A percentile compares a stretch with the other conserved stretches of the same genome.
Evolutionary conservation across 805 yeast species (phyloP).

Genomic region (Lipomyces kockii): DNA sequence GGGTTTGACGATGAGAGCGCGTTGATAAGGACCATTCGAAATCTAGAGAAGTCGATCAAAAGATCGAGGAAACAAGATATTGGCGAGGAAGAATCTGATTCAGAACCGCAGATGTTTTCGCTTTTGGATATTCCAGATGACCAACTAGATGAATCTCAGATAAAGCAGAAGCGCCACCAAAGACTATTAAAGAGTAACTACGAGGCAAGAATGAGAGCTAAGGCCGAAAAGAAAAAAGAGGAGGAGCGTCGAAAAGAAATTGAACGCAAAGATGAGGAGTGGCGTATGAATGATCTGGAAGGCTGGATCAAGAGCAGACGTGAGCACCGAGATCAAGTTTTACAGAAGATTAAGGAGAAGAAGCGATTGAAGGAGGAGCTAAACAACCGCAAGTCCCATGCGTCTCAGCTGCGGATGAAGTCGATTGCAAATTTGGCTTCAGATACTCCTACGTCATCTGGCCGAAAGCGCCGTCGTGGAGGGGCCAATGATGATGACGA

Average conservation of each 20-base stretch:
- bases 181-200: conserved; percentile 78
- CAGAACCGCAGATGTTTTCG: conserved; percentile 64
- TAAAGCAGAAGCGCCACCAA: conserved; percentile 87
- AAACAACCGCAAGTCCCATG: conserved; percentile 85
- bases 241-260: conserved; percentile 63
- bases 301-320: conserved; percentile 83
- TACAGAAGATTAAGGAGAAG: conserved; percentile 68
- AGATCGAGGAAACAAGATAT: conserved; percentile 67
- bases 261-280: conserved; percentile 67
- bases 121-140: conserved; percentile 84
- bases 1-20: conserved; percentile 79
- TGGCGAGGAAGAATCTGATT: conserved; percentile 61
- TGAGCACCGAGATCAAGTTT: conserved; percentile 59
- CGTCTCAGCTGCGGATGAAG: conserved; percentile 92
- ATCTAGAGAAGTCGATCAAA: conserved; percentile 70
- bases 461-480: conserved; percentile 37
- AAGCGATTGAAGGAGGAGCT: conserved; percentile 73
- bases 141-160: conserved; percentile 74
- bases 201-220: conserved; percentile 85
- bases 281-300: conserved; percentile 73
- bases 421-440: conserved; percentile 84
- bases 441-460: conserved; percentile 49
- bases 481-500: conserved; percentile 80
- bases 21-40: conserved; percentile 65
- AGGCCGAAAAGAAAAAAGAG: conserved; percentile 74